These are phyloP conservation scores for Annona cherimola DNA, from an alignment of 164 flowering plant genomes.

Conservation along the genomic window DNA sequence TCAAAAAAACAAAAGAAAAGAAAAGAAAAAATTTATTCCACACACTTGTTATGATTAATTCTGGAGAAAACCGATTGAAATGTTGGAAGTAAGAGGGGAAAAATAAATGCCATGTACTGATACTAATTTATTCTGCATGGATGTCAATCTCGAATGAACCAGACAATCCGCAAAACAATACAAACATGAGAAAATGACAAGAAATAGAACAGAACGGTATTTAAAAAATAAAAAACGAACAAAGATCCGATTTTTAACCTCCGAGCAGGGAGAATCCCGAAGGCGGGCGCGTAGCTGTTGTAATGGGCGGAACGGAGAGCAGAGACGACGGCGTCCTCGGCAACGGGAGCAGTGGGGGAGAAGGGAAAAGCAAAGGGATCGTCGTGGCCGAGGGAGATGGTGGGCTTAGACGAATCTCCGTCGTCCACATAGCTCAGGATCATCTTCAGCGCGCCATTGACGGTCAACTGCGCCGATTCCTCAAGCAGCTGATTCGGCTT, in stretches of 20 bases:
- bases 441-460: conserved; percentile 19
- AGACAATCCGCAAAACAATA: no score
- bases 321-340: conserved; percentile 35
- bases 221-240: no score
- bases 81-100: no score
- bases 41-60: no score
- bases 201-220: no score
- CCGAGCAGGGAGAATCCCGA: conserved; percentile 22
- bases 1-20: no score
- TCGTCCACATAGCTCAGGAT: conserved; percentile 13
- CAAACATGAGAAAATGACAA: no score
- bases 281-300: conserved; percentile 25
- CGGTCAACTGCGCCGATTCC: conserved; percentile 13
- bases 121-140: no score
- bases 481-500: conserved; percentile 16
- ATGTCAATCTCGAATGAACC: no score
- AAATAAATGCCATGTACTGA: no score
- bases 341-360: conserved; percentile 25
- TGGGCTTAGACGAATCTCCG: conserved; percentile 14
- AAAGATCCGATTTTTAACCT: conserved; percentile 6
- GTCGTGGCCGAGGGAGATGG: conserved; percentile 34
- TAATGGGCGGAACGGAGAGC: conserved; percentile 26
- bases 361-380: conserved; percentile 37
- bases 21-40: no score
- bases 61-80: no score